Evolutionary conservation across 805 yeast species (phyloP), one percentile per base, ranked within the genome.

Genomic region (Yarrowia sp.): DNA sequence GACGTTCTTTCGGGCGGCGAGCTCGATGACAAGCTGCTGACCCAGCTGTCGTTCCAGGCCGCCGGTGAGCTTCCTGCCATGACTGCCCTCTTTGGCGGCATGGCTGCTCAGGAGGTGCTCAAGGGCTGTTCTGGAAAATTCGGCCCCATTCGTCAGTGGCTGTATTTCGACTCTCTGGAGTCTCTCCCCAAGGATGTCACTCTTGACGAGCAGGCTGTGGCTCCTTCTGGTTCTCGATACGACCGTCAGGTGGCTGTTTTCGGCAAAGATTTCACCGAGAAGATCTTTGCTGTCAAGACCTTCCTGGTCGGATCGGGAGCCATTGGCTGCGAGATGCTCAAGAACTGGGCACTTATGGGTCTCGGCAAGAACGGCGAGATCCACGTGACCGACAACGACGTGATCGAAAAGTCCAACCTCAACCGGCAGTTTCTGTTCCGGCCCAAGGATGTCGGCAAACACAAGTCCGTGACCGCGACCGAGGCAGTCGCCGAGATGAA

Each of bases 281-380:
- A 80, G 52, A 80, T 95, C 68, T 86, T 91, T 44, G 91, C 93
- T 77, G 80, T 90, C 70, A 89, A 86, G 74, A 92, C 93, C 3
- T 94, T 95, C 78, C 82, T 95, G 72, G 99, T 95, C 47, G 99
- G 99, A 53, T 92, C 98, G 1, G 99, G 99, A 76, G 99, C 99
- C 19, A 95, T 95, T 81, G 99, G 99, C 46, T 95, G 99, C 81
- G 99, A 95, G 80, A 94, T 95, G 93, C 83, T 95, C 74, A 95
- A 95, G 80, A 93, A 92, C 76, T 95, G 98, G 98, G 97, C 99
- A 6, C 84, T 95, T 85, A 84, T 93, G 86, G 99, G 99, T 53
- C 81, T 95, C 30, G 98, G 98, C 49, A 91, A 93, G 46, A 78
- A 89, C 3, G 99, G 99, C 74, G 84, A 86, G 73, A 90, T 95